Percentiles rank a stretch among this genome's conserved stretches.
Evolutionary conservation across 2,329 filamentous ascomycete species (phyloP).

Genomic region (Mollisia scopiformis): DNA sequence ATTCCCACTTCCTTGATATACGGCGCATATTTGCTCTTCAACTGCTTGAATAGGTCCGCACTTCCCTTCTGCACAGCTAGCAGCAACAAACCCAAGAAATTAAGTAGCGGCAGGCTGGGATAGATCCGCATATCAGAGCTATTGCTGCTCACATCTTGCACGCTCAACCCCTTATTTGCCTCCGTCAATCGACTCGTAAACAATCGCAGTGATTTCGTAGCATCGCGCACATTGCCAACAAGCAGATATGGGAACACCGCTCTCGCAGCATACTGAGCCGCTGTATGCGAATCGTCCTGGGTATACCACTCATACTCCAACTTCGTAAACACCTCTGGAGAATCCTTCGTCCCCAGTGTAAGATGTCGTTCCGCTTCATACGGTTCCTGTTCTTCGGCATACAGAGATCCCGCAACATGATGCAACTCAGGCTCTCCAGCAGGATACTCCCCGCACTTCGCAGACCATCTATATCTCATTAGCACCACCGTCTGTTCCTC

Average conservation of each 20-base stretch:
- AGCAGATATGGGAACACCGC: conserved; percentile 90
- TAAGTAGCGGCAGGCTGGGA: conserved; percentile 89
- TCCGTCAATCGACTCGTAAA: conserved; percentile 70
- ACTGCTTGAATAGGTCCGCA: conserved; percentile 76
- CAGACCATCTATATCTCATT: conserved; percentile 68
- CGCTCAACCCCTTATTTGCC: conserved; percentile 60
- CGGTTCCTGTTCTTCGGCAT: conserved; percentile 88
- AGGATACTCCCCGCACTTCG: conserved; percentile 82
- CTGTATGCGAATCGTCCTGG: conserved; percentile 84
- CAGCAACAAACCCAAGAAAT: conserved; percentile 86
- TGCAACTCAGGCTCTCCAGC: conserved; percentile 94
- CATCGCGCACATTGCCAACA: conserved; percentile 86
- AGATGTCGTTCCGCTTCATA: conserved; percentile 95
- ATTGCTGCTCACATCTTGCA: conserved; percentile 79
- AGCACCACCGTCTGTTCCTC: neutral
- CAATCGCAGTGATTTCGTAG: conserved; percentile 78
- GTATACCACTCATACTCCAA: conserved; percentile 96
- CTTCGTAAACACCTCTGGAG: conserved; percentile 75
- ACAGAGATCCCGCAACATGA: conserved; percentile 85
- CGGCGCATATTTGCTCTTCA: conserved; percentile 78
- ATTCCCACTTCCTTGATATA: conserved; percentile 76
- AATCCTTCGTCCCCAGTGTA: conserved; percentile 85
- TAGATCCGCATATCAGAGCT: conserved; percentile 80
- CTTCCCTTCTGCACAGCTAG: conserved; percentile 80
- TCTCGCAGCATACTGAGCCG: conserved; percentile 82